Base-by-base conservation (phyloP, 306 rosid species). In the Vicia sativa region DNA sequence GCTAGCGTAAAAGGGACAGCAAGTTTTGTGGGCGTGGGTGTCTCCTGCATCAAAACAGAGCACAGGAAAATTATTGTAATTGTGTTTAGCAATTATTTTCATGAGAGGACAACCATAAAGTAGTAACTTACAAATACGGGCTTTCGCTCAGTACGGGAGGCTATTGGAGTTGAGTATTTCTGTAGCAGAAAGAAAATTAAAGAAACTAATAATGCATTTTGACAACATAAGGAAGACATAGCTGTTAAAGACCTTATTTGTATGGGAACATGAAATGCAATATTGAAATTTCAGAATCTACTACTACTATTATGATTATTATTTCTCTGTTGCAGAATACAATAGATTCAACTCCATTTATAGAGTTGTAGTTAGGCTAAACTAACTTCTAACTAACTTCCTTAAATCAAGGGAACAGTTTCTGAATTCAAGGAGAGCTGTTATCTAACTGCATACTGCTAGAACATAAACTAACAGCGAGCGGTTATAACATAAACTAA, bases 21-120 rank as follows among this genome's bases (percentile, higher is more conserved):
- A 62, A 78, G 73, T 80, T 90, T 93, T 68, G 97, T 80, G 23
- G 97, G 97, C 7, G 99, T 90, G 53, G 99, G 95, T 58, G 97
- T 81, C 74, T 90, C 99, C 99, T 93, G 82, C 87, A 77, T 58
- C 46, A 63, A 76, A 52, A 50, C 23, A 21, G 12, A 75, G 26
- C 53, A 77, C 34, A 65, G 41, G 11, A 73, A 23, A 21, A 68
- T 38, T 56, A n/a, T 29, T 43, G 65, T 9, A 62, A 59, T 52
- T 54, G 50, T 13, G 23, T 10, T 25, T 19, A 11, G 14, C 48
- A 52, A 64, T 50, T 23, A 68, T 62, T 55, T 68, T 37, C 28
- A 39, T 65, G 15, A 61, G 25, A 64, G 28, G 28, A 68, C 75
- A 70, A 64, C 39, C 39, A 29, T 43, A 44, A 60, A 39, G 54